These are phyloP conservation scores for Cystofilobasidium ferigula DNA, from an alignment of 768 basidiomycete species.

Conservation along the genomic window DNA sequence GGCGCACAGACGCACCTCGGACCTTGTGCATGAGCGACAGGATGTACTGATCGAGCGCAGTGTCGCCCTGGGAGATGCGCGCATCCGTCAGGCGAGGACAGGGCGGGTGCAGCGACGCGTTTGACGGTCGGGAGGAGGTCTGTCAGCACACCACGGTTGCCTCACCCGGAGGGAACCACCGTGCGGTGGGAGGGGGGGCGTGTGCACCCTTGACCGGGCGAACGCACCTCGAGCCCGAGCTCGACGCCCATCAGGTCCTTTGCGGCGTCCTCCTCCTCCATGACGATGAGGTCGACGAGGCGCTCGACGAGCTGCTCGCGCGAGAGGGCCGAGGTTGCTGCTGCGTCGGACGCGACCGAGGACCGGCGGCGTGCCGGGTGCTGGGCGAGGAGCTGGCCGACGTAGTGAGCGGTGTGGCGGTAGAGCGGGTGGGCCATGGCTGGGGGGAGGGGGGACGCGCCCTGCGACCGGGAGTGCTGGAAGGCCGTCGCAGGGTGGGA, in stretches of 20 bases:
- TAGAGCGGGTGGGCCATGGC: conserved; percentile 6
- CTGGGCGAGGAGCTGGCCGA: not conserved
- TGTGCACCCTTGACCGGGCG: no score
- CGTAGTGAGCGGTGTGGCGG: conserved; percentile 15
- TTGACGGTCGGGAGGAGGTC: conserved; percentile 36
- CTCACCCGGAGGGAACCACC: not conserved
- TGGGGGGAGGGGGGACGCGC: not conserved
- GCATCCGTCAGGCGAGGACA: not conserved
- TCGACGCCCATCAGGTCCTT: conserved; percentile 42
- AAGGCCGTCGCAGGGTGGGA: no score
- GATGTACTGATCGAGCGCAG: conserved; percentile 63
- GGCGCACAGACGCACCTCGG: conserved; percentile 64
- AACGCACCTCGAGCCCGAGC: conserved; percentile 48
- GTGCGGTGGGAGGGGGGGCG: conserved; percentile 41
- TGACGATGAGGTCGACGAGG: conserved; percentile 60
- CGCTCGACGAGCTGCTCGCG: conserved; percentile 54
- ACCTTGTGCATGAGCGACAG: conserved; percentile 94
- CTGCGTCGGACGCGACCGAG: not conserved
- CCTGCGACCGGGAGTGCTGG: not conserved
- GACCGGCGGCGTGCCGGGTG: not conserved
- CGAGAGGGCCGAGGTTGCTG: not conserved
- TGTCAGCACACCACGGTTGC: not conserved
- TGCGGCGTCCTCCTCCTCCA: conserved; percentile 67
- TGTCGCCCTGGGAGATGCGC: not conserved
- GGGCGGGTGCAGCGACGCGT: conserved; percentile 14